Conservation (phyloP, 1,139 yeast species). For the Meyerozyma elateridarum region DNA sequence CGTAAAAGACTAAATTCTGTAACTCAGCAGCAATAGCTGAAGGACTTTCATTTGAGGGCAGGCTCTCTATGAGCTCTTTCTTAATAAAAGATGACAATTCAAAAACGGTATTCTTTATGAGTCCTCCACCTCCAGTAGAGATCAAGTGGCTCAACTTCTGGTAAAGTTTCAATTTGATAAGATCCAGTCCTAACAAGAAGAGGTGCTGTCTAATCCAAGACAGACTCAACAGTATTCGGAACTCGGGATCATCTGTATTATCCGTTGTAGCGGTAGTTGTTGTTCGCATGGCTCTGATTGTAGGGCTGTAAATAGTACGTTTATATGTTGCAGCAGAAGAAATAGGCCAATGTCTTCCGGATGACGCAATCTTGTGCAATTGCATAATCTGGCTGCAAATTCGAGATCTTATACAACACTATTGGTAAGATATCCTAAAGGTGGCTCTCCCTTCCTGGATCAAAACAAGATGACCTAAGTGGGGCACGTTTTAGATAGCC, state of each 20-base stretch:
- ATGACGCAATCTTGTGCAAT: no score
- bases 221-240: constrained; percentile 13
- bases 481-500: no score
- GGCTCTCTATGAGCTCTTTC: constrained; percentile 21
- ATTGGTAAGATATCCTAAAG: no score
- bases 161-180: constrained; percentile 32
- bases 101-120: constrained; percentile 30
- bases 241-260: constrained; percentile 1
- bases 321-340: no score
- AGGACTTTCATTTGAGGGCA: no score
- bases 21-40: constrained; percentile 19
- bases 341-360: no score
- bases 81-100: constrained; percentile 36
- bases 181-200: constrained; percentile 32
- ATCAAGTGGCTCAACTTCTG: constrained; percentile 28
- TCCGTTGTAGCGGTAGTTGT: neutral
- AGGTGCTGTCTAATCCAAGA: constrained; percentile 34
- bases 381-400: no score
- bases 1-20: constrained; percentile 19
- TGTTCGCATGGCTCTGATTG: constrained; percentile 1
- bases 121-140: constrained; percentile 32
- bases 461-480: no score
- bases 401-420: no score
- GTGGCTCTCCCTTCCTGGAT: no score
- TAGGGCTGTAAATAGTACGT: no score